A percentile compares a stretch with the other conserved stretches of the same genome.
phyloP scores from a whole-genome alignment of 164 flowering plant species.

The Vitis labrusca region DNA sequence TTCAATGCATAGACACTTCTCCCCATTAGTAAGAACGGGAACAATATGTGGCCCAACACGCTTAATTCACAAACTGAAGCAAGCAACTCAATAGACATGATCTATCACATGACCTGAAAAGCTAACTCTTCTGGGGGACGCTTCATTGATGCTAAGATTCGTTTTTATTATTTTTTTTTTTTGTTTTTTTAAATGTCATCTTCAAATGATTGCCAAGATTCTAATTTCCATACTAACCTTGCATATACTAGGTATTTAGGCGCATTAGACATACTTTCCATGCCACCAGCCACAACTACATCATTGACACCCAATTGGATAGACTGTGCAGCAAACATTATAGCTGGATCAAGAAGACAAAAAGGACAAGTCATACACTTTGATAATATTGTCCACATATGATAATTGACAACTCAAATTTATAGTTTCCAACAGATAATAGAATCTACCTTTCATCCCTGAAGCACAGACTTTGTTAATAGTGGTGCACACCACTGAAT shows the following conservation, averaged over 20 bases:
- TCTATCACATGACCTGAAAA: too few species aligned
- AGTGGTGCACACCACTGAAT: slow-evolving; percentile 83
- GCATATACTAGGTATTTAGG: slow-evolving; percentile 71
- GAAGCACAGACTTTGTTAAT: slow-evolving; percentile 92
- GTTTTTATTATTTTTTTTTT: too few species aligned
- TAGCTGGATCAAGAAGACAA: slow-evolving; percentile 38
- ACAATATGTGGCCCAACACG: neutral
- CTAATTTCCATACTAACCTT: slow-evolving; percentile 30
- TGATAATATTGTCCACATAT: neutral
- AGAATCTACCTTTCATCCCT: slow-evolving; percentile 78
- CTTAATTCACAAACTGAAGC: too few species aligned
- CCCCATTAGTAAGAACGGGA: neutral
- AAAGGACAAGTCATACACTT: neutral
- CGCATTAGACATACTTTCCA: slow-evolving; percentile 92
- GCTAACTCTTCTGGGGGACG: neutral
- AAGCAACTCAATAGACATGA: too few species aligned
- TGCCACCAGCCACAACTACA: slow-evolving; percentile 84
- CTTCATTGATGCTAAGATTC: too few species aligned
- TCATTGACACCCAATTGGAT: slow-evolving; percentile 72
- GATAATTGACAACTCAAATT: too few species aligned
- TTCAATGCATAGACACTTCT: neutral
- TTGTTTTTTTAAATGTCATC: too few species aligned
- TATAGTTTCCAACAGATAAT: too few species aligned
- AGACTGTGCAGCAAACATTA: slow-evolving; percentile 72
- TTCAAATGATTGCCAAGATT: too few species aligned